These are phyloP conservation scores for Setomelanomma holmii DNA, from an alignment of 2,329 filamentous ascomycete genomes.

Conservation along the genomic window DNA sequence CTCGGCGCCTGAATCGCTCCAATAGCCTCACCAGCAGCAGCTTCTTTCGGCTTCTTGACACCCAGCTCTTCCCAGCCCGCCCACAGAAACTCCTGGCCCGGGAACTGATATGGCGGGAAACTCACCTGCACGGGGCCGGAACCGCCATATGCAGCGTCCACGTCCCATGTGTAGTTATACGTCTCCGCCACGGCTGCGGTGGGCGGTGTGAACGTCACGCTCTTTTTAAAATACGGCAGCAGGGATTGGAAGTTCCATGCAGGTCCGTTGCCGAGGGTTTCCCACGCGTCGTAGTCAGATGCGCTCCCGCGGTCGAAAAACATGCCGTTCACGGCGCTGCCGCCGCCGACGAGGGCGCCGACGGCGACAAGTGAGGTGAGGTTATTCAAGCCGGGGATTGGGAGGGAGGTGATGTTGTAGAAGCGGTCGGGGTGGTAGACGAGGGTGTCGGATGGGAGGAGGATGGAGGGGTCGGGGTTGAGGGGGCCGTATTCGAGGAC, in stretches of 20 bases:
- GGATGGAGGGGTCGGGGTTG: slow-evolving; percentile 7
- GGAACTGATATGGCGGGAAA: slow-evolving; percentile 20
- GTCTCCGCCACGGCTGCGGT: slow-evolving; percentile 43
- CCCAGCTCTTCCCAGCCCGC: slow-evolving; percentile 12
- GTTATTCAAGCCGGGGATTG: slow-evolving; percentile 17
- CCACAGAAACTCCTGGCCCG: slow-evolving; percentile 11
- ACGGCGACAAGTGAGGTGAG: slow-evolving; percentile 9
- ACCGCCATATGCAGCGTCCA: slow-evolving; percentile 10
- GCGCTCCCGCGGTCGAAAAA: slow-evolving; percentile 37
- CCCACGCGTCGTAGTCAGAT: slow-evolving; percentile 59
- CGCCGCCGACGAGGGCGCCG: slow-evolving; percentile 38
- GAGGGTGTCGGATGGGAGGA: slow-evolving; percentile 11
- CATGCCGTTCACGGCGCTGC: slow-evolving; percentile 42
- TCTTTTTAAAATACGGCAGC: slow-evolving; percentile 28
- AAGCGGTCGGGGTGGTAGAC: slow-evolving; percentile 4
- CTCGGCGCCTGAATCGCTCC: slow-evolving; percentile 14
- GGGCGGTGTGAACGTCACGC: slow-evolving; percentile 17
- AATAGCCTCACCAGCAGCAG: slow-evolving; percentile 10
- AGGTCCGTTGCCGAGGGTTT: slow-evolving; percentile 57
- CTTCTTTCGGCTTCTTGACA: slow-evolving; percentile 16
- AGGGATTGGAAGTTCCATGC: slow-evolving; percentile 21
- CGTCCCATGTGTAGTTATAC: slow-evolving; percentile 14
- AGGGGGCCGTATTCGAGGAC: slow-evolving; percentile 20
- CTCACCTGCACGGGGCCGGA: slow-evolving; percentile 10
- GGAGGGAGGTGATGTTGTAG: slow-evolving; percentile 18